Evolutionary conservation across 768 basidiomycete species (phyloP).

Genomic region (Amanita pallidorosea): DNA sequence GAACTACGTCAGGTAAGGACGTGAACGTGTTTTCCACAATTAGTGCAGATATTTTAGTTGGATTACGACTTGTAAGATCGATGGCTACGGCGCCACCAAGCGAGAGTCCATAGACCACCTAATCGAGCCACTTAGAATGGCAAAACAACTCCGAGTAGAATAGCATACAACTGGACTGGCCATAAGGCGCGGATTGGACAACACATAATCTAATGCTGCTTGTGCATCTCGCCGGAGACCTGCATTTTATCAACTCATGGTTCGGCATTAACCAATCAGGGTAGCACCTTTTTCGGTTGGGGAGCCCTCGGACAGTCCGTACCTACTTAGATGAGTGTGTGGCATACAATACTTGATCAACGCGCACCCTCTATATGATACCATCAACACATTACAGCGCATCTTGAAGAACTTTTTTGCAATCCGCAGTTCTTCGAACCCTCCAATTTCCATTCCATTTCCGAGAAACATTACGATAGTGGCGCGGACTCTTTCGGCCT

Average conservation of each 20-base stretch:
- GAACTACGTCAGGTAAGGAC: constrained; percentile 33
- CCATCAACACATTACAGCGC: constrained; percentile 10
- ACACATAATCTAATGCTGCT: constrained; percentile 12
- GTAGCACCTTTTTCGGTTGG: constrained; percentile 10
- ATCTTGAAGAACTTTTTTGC: constrained; percentile 1
- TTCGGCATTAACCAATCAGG: neutral
- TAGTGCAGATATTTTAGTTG: constrained; percentile 43
- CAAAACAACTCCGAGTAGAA: neutral
- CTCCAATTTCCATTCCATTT: constrained; percentile 12
- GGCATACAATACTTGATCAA: neutral
- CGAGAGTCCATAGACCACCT: constrained; percentile 49
- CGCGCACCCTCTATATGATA: constrained; percentile 13
- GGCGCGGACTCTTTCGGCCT: constrained; percentile 3
- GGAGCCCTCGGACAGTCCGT: constrained; percentile 10
- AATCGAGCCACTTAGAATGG: neutral
- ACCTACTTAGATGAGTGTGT: constrained; percentile 2
- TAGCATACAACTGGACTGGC: constrained; percentile 8
- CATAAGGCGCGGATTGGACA: constrained; percentile 4
- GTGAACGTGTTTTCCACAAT: constrained; percentile 71
- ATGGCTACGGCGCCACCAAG: constrained; percentile 72
- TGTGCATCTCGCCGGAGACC: constrained; percentile 13
- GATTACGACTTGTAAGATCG: constrained; percentile 54
- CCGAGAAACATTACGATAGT: constrained; percentile 14
- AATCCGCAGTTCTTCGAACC: constrained; percentile 1
- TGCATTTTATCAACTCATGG: neutral